Base-by-base conservation (phyloP, 805 yeast species). In the Wickerhamomyces chaumierensis region DNA sequence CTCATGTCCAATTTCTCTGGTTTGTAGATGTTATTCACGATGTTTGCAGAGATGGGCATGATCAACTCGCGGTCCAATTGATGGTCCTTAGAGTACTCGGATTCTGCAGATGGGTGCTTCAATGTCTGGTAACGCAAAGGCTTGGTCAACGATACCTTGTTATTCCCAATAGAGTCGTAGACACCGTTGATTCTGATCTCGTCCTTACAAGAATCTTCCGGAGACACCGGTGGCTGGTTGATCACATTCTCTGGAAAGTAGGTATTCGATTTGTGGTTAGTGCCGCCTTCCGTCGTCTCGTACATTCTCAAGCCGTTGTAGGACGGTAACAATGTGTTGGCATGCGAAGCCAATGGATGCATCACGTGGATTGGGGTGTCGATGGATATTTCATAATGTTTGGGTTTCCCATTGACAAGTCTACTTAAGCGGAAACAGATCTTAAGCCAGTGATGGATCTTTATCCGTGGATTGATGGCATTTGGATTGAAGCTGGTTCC, bases 381-480 rank as follows among this genome's bases (percentile, higher is more conserved):
- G 40, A 92, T 90, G 42, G 86, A 78, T 34, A 92, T 83, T 62
- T 92, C 99, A 55, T 82, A 92, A 55, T 87, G 96, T 55, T 88
- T 92, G 35, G 94, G 66, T 53, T 84, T 84, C 12, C 65, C 70
- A 35, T 71, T 68, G 34, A 81, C 78, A n/a, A 68, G 53, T 47
- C 71, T 74, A 5, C 95, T 83, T 31, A 92, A 65, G 37, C 97
- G 64, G 38, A 92, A 61, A 45, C 94, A 81, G 14, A 92, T 71
- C 60, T 92, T 92, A 51, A 92, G 78, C 96, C 98, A 92, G 61
- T 92, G 99, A 51, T 84, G 90, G 6, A 92, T 71, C 60, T 86
- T 88, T 44, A 92, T 86, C 48, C 77, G 78, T 18, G 71, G 74
- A 48, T 71, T 80, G 3, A 84, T 75, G 0, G 96, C 84, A 58